These are phyloP conservation scores for Syzygium syzygioides DNA, from an alignment of 441 rosid species.

Conservation along the genomic window DNA sequence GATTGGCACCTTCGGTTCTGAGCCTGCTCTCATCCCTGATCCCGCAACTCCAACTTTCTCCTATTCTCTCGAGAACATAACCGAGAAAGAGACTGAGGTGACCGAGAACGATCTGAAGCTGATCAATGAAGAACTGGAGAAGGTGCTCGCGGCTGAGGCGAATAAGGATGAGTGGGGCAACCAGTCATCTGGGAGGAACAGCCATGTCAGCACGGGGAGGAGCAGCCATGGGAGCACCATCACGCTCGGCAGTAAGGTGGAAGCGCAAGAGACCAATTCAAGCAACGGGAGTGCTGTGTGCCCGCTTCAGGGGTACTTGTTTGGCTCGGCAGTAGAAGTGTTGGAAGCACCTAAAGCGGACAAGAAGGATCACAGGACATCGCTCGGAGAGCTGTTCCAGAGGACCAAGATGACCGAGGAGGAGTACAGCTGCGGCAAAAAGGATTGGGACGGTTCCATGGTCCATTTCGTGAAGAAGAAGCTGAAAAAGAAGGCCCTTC, in stretches of 20 bases:
- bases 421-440: neutral
- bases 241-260: slow-evolving; percentile 60
- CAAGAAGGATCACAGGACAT: slow-evolving; percentile 14
- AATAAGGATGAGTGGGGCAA: slow-evolving; percentile 47
- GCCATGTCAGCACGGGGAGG: slow-evolving; percentile 66
- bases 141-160: slow-evolving; percentile 57
- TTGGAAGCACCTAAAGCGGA: slow-evolving; percentile 1
- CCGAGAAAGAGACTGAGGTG: slow-evolving; percentile 64
- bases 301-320: slow-evolving; percentile 29
- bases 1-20: slow-evolving; percentile 72
- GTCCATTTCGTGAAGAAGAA: slow-evolving; percentile 8
- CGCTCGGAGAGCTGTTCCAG: slow-evolving; percentile 16
- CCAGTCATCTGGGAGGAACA: slow-evolving; percentile 73
- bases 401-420: slow-evolving; percentile 9
- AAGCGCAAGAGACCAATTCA: slow-evolving; percentile 35
- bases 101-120: slow-evolving; percentile 73
- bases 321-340: slow-evolving; percentile 1
- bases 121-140: slow-evolving; percentile 68
- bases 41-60: slow-evolving; percentile 73
- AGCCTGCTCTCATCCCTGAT: slow-evolving; percentile 25
- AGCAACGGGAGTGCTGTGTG: slow-evolving; percentile 47
- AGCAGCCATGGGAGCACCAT: slow-evolving; percentile 78
- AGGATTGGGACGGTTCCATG: slow-evolving; percentile 7
- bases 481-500: slow-evolving; percentile 7
- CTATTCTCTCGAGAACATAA: slow-evolving; percentile 56